Evolutionary conservation across 1,284 basidiomycete genomes (phyloP).

Genomic region (Fomitopsis schrenkii): DNA sequence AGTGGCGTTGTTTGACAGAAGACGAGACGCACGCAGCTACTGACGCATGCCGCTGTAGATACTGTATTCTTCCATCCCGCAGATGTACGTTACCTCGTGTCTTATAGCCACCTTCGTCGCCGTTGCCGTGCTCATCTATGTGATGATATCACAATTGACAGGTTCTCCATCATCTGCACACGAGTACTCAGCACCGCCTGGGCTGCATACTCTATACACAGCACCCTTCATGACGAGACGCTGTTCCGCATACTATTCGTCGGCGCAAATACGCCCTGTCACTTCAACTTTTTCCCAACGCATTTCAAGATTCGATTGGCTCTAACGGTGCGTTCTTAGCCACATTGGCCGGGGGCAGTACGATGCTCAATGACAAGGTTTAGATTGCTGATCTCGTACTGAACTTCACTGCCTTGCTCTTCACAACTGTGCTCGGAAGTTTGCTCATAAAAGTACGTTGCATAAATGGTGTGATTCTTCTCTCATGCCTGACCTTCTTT

Average conservation of each 20-base stretch:
- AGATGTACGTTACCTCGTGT: conserved; percentile 34
- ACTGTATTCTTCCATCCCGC: conserved; percentile 48
- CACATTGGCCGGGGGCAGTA: conserved; percentile 32
- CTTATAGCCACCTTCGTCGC: neutral
- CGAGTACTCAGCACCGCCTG: conserved; percentile 44
- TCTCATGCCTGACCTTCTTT: neutral
- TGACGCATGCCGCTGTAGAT: conserved; percentile 23
- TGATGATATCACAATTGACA: conserved; percentile 13
- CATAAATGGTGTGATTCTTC: too few species aligned
- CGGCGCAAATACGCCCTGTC: conserved; percentile 40
- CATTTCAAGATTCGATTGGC: conserved; percentile 39
- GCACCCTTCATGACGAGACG: conserved; percentile 32
- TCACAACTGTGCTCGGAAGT: conserved; percentile 42
- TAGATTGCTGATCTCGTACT: conserved; percentile 49
- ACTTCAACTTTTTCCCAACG: conserved; percentile 39
- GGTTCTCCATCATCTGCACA: conserved; percentile 44
- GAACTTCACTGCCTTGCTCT: conserved; percentile 38
- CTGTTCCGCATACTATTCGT: conserved; percentile 37
- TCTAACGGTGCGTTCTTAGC: conserved; percentile 16
- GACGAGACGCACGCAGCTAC: neutral
- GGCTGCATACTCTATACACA: conserved; percentile 49
- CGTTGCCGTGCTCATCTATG: neutral
- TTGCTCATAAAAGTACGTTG: conserved; percentile 40
- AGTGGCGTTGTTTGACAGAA: conserved; percentile 4
- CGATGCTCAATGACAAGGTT: neutral